These are phyloP conservation scores for Paecilomyces formosus DNA, from an alignment of 2,329 filamentous ascomycete genomes.

Conservation along the genomic window DNA sequence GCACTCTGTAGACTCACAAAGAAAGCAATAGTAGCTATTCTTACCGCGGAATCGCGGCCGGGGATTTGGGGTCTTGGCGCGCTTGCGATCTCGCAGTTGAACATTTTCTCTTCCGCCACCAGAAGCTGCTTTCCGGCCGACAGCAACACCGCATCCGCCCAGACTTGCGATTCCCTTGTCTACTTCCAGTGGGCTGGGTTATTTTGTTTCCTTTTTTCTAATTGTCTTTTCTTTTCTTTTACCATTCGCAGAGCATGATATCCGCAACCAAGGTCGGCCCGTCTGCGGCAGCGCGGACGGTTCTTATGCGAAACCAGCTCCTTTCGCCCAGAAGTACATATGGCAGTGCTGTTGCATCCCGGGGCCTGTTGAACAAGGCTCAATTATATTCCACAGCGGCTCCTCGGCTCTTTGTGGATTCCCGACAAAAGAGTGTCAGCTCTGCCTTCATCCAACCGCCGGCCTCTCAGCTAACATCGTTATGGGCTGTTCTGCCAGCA, in stretches of 20 bases:
- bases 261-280: conserved; percentile 23
- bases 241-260: conserved; percentile 28
- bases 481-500: conserved; percentile 27
- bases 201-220: neutral
- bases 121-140: conserved; percentile 1
- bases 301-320: conserved; percentile 26
- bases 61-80: conserved; percentile 30
- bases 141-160: neutral
- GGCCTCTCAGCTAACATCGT: conserved; percentile 23
- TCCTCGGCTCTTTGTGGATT: conserved; percentile 29
- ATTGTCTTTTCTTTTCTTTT: conserved; percentile 30
- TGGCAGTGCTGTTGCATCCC: conserved; percentile 20
- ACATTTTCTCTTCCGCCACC: conserved; percentile 11
- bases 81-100: conserved; percentile 11
- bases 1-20: neutral
- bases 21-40: neutral
- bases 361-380: conserved; percentile 26
- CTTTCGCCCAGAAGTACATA: conserved; percentile 23
- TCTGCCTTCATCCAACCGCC: conserved; percentile 32
- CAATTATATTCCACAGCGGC: conserved; percentile 16
- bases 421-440: conserved; percentile 17
- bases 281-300: conserved; percentile 29
- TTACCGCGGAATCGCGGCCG: conserved; percentile 13
- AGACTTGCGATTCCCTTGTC: conserved; percentile 21
- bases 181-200: conserved; percentile 10